Conservation (phyloP, 495 filamentous ascomycete species). For the Aspergillus heteromorphus region DNA sequence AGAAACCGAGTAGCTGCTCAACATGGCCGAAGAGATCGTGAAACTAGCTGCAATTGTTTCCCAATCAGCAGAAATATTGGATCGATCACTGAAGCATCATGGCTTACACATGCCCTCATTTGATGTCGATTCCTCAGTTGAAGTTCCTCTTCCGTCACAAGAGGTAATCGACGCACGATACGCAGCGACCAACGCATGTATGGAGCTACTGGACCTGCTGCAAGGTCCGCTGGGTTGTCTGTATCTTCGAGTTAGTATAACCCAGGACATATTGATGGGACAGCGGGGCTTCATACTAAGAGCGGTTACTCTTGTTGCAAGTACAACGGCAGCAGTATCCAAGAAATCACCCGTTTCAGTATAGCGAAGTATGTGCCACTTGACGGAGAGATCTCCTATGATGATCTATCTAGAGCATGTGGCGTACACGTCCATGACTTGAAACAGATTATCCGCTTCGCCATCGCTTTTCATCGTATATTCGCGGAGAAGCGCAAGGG, state of each 20-base stretch:
- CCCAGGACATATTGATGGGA: not conserved
- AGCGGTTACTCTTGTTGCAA: not conserved
- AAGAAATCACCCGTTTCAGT: slow-evolving; percentile 29
- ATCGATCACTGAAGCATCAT: not conserved
- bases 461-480: slow-evolving; percentile 47
- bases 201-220: slow-evolving; percentile 13
- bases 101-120: not conserved
- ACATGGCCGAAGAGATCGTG: not conserved
- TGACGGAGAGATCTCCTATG: slow-evolving; percentile 34
- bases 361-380: slow-evolving; percentile 26
- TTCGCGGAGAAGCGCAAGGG: slow-evolving; percentile 47
- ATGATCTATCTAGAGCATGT: slow-evolving; percentile 35
- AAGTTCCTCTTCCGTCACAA: not conserved
- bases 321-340: slow-evolving; percentile 14
- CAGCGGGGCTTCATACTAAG: too few species aligned
- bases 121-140: not conserved
- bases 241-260: slow-evolving; percentile 8
- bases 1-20: too few species aligned
- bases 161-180: not conserved
- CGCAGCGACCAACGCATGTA: not conserved
- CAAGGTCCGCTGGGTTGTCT: slow-evolving; percentile 12
- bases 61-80: not conserved
- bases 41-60: not conserved
- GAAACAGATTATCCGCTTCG: slow-evolving; percentile 47
- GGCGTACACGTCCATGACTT: slow-evolving; percentile 41